Percentiles rank a stretch among this genome's conserved stretches.
phyloP scores from a whole-genome alignment of 148 eudicot species.

The Silene latifolia region DNA sequence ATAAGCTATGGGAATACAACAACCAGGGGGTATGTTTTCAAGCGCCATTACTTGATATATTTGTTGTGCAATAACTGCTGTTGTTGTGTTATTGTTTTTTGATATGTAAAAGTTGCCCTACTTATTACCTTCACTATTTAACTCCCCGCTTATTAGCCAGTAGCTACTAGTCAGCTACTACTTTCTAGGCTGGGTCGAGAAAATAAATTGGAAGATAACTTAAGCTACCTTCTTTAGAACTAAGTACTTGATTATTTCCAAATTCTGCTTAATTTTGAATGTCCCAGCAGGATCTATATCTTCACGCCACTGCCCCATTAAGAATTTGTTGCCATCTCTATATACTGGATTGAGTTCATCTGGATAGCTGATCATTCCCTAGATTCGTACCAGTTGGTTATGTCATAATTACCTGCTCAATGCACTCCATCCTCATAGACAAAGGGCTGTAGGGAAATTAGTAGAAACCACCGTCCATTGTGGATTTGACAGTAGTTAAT shows the following conservation, averaged over 20 bases:
- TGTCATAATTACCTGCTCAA: too few species aligned
- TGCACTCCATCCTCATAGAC: too few species aligned
- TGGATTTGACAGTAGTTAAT: too few species aligned
- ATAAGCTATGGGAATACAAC: slow-evolving; percentile 68
- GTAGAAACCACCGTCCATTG: too few species aligned
- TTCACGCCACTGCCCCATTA: too few species aligned
- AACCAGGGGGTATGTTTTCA: slow-evolving; percentile 67
- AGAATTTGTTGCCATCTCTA: too few species aligned
- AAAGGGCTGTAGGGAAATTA: too few species aligned
- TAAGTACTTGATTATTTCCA: not conserved
- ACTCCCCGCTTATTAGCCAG: not conserved
- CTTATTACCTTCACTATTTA: not conserved
- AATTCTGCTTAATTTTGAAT: not conserved
- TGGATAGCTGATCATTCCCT: too few species aligned
- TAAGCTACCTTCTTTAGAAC: not conserved
- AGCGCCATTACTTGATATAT: too few species aligned
- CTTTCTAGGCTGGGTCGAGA: not conserved
- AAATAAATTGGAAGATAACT: not conserved
- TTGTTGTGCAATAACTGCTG: not conserved
- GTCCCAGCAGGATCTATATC: too few species aligned
- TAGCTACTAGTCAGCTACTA: not conserved
- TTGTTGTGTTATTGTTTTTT: not conserved
- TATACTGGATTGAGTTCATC: too few species aligned
- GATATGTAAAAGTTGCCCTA: not conserved
- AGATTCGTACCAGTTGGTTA: too few species aligned